phyloP scores from a whole-genome alignment of 1,284 basidiomycete species.

The Boletellus sp. region DNA sequence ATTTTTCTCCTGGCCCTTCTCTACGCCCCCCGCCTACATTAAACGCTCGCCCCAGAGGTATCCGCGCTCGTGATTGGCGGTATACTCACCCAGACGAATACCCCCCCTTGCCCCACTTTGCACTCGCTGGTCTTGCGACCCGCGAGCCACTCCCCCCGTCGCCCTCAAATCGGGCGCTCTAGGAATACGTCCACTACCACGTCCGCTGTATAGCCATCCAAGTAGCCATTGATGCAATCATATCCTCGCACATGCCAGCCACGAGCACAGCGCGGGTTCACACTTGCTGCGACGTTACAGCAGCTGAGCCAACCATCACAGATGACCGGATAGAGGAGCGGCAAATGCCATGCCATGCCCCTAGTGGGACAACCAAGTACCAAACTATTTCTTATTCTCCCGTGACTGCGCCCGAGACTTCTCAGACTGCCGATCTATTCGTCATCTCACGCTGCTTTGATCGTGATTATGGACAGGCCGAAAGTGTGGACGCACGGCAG shows the following conservation, averaged over 20 bases:
- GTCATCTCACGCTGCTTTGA: not conserved
- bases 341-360: slow-evolving; percentile 1
- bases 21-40: slow-evolving; percentile 21
- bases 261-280: slow-evolving; percentile 1
- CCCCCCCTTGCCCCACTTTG: slow-evolving; percentile 4
- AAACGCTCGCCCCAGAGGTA: slow-evolving; percentile 7
- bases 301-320: not conserved
- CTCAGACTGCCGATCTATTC: not conserved
- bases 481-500: slow-evolving; percentile 12
- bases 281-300: not conserved
- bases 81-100: slow-evolving; percentile 5
- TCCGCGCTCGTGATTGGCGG: slow-evolving; percentile 3
- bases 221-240: not conserved
- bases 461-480: slow-evolving; percentile 3
- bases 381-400: not conserved
- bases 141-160: too few species aligned
- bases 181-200: not conserved
- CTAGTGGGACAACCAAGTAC: not conserved
- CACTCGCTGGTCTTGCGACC: slow-evolving; percentile 1
- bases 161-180: not conserved
- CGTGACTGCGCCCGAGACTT: not conserved
- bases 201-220: not conserved
- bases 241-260: not conserved
- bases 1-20: slow-evolving; percentile 29
- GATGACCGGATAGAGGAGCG: not conserved